Percentiles rank a stretch among this genome's conserved stretches.
These are phyloP conservation scores for Psilocybe sp. DNA, from an alignment of 768 basidiomycete genomes.

Conservation along the genomic window DNA sequence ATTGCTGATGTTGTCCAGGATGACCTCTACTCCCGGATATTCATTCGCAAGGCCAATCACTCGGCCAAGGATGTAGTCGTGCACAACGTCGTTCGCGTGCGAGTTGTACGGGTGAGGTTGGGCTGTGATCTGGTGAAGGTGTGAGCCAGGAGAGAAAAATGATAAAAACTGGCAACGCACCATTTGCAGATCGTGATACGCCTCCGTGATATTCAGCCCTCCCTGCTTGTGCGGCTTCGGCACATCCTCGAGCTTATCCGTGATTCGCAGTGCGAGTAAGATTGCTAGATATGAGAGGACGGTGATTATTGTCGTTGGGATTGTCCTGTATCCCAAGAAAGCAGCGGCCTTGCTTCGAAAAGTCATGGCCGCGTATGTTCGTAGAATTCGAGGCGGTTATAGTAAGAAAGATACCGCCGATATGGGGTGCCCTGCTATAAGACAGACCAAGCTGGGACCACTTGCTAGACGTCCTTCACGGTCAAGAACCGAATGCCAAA, in stretches of 20 bases:
- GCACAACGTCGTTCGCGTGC: slow-evolving; percentile 70
- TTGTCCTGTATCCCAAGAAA: slow-evolving; percentile 23
- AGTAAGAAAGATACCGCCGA: too few species aligned
- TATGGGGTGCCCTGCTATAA: too few species aligned
- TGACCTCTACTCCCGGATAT: slow-evolving; percentile 41
- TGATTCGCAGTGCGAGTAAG: slow-evolving; percentile 43
- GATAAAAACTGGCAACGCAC: slow-evolving; percentile 29
- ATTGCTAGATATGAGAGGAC: slow-evolving; percentile 46
- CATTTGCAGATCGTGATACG: slow-evolving; percentile 56
- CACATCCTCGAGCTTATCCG: slow-evolving; percentile 44
- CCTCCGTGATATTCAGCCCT: slow-evolving; percentile 48
- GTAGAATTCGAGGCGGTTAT: too few species aligned
- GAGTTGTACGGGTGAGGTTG: slow-evolving; percentile 79
- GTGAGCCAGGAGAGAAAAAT: neutral
- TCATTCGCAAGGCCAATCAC: slow-evolving; percentile 42
- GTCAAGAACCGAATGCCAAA: neutral
- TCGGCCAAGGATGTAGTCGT: slow-evolving; percentile 54
- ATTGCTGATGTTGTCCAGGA: slow-evolving; percentile 38
- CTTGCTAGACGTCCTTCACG: slow-evolving; percentile 7
- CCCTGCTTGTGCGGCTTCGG: slow-evolving; percentile 35
- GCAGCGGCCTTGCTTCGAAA: slow-evolving; percentile 10
- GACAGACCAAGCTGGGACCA: neutral
- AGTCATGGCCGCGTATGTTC: slow-evolving; percentile 3
- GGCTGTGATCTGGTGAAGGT: slow-evolving; percentile 49
- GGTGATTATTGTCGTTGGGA: slow-evolving; percentile 34